Base-by-base conservation (phyloP, 2,329 filamentous ascomycete species). In the Colletotrichum godetiae region DNA sequence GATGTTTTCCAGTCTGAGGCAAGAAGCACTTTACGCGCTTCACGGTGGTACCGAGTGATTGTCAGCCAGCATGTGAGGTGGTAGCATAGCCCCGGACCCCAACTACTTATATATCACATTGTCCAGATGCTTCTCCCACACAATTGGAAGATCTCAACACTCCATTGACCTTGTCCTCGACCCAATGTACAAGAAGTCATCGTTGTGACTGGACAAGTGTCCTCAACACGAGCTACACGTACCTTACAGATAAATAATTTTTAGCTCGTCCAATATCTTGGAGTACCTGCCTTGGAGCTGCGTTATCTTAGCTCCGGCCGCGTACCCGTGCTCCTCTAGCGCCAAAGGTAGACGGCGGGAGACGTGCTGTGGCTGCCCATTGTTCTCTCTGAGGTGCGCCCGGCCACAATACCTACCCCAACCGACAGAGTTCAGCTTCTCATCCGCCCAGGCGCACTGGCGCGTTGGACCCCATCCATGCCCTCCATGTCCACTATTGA, bases 311-410 rank as follows among this genome's bases (percentile, higher is more conserved):
- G 58, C 64, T 61, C 52, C 35, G 57, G 52, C 22, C 22, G 31
- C 10, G 24, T 24, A 59, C 53, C 64, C 22, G 64, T 62, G 64
- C 68, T 35, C 52, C 24, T 56, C 52, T 62, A 62, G 49, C 52
- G 29, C 57, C 29, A 55, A 22, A 49, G 7, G 27, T 46, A 46
- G 57, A 58, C 49, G 37, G 27, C 46, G 63, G 68, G 37, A 65
- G 67, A 69, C 60, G 24, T 37, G 59, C 33, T 59, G 55, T 70
- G 67, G 67, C 68, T 66, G 31, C 24, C 53, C 29, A 62, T 61
- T 61, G 63, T 57, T 67, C 49, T 56, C 29, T 56, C 27, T 24
- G 27, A 29, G 27, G 27, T 29, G 46, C n/a, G 46, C n/a, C 46
- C 13, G 29, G 60, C 33, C 37, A 31, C 42, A 22, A 12, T 22